Evolutionary conservation across 805 yeast species (phyloP), one percentile per base, ranked within the genome.

Genomic region (Metschnikowia arizonensis): DNA sequence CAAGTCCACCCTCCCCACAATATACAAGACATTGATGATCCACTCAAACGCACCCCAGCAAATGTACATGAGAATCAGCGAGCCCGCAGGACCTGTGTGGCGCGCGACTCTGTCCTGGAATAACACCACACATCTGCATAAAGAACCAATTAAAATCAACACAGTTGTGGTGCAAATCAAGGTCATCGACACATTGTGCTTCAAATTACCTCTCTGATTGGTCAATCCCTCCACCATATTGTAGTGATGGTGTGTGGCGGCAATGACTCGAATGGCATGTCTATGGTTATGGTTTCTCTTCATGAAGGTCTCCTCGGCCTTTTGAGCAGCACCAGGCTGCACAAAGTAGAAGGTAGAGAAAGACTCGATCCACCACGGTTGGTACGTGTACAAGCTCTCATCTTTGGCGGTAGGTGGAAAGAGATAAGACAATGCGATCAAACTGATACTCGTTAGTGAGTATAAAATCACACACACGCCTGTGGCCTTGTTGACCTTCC

Each of bases 361-460:
- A 4, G 79, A 73, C 60, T 81, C 81, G 56, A 85, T 81, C 93
- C 93, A 85, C 76, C 83, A 82, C 30, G 95, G 88, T 59, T 81
- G 86, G 60, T 79, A 84, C 50, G 81, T 79, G 54, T 77, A 73
- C 31, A 82, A 69, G 33, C 65, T 60, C 49, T 72, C 73, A 48
- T 79, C 79, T 31, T 63, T 66, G 28, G 65, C 48, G 5, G 85
- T 77, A 17, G 88, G 81, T 49, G 76, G 76, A 54, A 81, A 65
- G 33, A 74, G 47, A 56, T 67, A 85, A 1, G 89, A 79, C 37
- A 75, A 59, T 0, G 59, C 57, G 19, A 82, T 65, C 55, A 85
- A 68, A 6, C 59, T 37, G 37, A 78, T 58, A 1, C 88, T 79
- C 1, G 79, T 59, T 33, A 76, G 60, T 2, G 86, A 76, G 60